A percentile compares a stretch with the other conserved stretches of the same genome.
phyloP scores from a whole-genome alignment of 768 basidiomycete species.

The Coprinopsis cinerea region DNA sequence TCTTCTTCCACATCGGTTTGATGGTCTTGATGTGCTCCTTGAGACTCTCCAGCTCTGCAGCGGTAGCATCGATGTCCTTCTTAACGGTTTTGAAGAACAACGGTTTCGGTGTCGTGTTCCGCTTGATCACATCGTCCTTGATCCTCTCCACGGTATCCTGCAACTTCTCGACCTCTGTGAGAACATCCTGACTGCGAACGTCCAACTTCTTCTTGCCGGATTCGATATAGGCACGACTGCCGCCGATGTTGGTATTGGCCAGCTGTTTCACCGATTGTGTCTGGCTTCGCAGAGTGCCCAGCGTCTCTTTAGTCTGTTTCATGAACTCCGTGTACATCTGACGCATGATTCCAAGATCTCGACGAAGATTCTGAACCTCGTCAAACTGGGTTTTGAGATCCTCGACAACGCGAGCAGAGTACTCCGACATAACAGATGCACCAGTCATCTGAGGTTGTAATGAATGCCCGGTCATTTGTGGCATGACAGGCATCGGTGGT shows the following conservation, averaged over 20 bases:
- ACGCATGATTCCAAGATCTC: conserved; percentile 89
- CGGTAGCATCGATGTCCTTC: conserved; percentile 62
- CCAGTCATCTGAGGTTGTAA: conserved; percentile 71
- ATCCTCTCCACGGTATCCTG: conserved; percentile 87
- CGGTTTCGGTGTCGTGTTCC: conserved; percentile 79
- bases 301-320: conserved; percentile 82
- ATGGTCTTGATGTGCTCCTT: conserved; percentile 82
- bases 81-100: conserved; percentile 63
- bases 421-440: conserved; percentile 66
- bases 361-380: conserved; percentile 88
- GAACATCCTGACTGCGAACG: conserved; percentile 75
- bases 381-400: conserved; percentile 92
- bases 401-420: conserved; percentile 64
- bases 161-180: conserved; percentile 90
- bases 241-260: conserved; percentile 75
- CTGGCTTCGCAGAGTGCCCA: conserved; percentile 72
- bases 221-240: conserved; percentile 83
- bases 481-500: conserved; percentile 29
- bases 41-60: conserved; percentile 67
- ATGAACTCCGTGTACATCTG: conserved; percentile 95
- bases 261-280: conserved; percentile 86
- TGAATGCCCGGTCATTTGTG: conserved; percentile 64
- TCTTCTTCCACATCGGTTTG: conserved; percentile 98
- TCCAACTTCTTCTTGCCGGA: conserved; percentile 93
- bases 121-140: conserved; percentile 86